These are phyloP conservation scores for Chalciporus pseudorubinellus DNA, from an alignment of 768 basidiomycete genomes.

Conservation along the genomic window DNA sequence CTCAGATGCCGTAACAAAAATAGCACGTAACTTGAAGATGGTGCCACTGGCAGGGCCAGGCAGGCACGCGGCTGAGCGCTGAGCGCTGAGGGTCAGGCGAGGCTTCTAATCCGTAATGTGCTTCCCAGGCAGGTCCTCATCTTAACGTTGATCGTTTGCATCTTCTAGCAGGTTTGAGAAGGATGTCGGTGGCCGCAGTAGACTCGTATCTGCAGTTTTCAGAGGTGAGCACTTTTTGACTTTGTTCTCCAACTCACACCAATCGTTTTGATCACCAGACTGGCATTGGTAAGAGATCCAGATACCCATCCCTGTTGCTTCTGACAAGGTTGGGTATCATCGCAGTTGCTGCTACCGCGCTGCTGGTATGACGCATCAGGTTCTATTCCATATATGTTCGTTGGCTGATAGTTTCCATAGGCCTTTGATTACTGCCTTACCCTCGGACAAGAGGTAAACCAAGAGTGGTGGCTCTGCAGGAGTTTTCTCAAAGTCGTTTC, in stretches of 20 bases:
- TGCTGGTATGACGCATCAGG: slow-evolving; percentile 4
- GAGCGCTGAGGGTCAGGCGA: too few relatives aligned
- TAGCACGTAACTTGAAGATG: too few relatives aligned
- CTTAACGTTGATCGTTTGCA: not conserved
- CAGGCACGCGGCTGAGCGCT: too few relatives aligned
- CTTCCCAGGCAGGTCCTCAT: not conserved
- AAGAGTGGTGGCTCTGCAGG: not conserved
- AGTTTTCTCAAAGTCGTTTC: not conserved
- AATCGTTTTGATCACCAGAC: not conserved
- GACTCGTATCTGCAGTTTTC: slow-evolving; percentile 13
- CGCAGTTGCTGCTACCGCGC: slow-evolving; percentile 11
- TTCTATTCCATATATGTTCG: not conserved
- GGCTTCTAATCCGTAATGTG: not conserved
- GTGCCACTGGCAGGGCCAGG: too few relatives aligned
- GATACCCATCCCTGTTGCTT: not conserved
- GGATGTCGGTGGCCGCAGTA: slow-evolving; percentile 12
- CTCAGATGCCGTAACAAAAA: too few relatives aligned
- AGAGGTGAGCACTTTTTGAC: slow-evolving; percentile 5
- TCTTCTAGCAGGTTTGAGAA: too few relatives aligned
- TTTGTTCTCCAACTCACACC: not conserved
- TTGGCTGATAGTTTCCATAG: slow-evolving; percentile 4
- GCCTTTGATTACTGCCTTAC: slow-evolving; percentile 19
- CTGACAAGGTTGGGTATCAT: not conserved
- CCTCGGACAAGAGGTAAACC: slow-evolving; percentile 10
- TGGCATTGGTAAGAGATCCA: slow-evolving; percentile 8